Percentiles rank a stretch among this genome's conserved stretches.
Evolutionary conservation across 495 filamentous ascomycete genomes (phyloP).

Genomic region (Penicillium canariense): DNA sequence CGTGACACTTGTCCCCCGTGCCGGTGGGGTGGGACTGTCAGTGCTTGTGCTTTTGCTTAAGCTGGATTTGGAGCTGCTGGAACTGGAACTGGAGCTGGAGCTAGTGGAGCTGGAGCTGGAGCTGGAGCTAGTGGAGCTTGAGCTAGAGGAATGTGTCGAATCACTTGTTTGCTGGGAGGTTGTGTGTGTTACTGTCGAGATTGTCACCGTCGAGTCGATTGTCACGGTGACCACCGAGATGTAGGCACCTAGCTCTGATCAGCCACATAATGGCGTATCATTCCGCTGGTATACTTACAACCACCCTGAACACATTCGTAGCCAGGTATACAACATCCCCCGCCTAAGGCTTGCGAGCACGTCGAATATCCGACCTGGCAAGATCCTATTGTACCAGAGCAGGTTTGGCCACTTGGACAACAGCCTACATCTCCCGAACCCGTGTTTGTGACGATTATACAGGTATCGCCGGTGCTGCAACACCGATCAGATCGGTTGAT

Average conservation of each 20-base stretch:
- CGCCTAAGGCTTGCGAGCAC: slow-evolving; percentile 68
- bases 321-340: slow-evolving; percentile 84
- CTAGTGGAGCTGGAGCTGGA: background rate
- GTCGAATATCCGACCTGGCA: slow-evolving; percentile 65
- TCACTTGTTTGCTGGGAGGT: slow-evolving; percentile 31
- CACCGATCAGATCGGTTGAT: slow-evolving; percentile 76
- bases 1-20: slow-evolving; percentile 50
- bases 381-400: slow-evolving; percentile 58
- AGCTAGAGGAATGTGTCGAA: slow-evolving; percentile 24
- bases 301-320: slow-evolving; percentile 77
- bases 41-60: slow-evolving; percentile 1
- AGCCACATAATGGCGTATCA: no score
- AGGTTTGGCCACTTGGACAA: slow-evolving; percentile 70
- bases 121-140: background rate
- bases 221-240: slow-evolving; percentile 49
- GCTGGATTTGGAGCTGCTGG: background rate
- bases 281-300: slow-evolving; percentile 54
- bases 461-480: slow-evolving; percentile 65
- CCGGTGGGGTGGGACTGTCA: slow-evolving; percentile 41
- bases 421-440: slow-evolving; percentile 80
- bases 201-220: slow-evolving; percentile 40
- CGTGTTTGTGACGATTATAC: slow-evolving; percentile 68
- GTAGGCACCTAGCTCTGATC: slow-evolving; percentile 46
- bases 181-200: slow-evolving; percentile 41
- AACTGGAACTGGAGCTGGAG: background rate